Conservation (phyloP, 2,329 filamentous ascomycete species). For the Paramyrothecium roridum region DNA sequence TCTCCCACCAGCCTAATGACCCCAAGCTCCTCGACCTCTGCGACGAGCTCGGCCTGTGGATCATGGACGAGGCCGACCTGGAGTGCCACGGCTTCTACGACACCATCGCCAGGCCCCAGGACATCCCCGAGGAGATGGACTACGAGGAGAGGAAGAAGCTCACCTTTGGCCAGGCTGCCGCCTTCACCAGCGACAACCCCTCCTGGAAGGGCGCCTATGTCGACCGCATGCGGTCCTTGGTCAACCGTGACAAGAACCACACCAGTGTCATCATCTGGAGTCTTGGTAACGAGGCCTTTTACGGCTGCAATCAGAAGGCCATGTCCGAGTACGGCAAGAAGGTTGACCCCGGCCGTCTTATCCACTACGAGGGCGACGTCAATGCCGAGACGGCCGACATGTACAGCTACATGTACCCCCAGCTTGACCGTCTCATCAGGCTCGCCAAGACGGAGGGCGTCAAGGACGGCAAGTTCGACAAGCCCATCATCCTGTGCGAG, state of each 20-base stretch:
- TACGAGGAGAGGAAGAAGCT: slow-evolving; percentile 59
- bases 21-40: slow-evolving; percentile 56
- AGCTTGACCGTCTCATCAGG: slow-evolving; percentile 46
- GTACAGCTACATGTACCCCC: slow-evolving; percentile 66
- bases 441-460: slow-evolving; percentile 41
- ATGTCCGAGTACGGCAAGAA: slow-evolving; percentile 64
- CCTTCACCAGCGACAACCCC: slow-evolving; percentile 59
- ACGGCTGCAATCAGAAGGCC: slow-evolving; percentile 62
- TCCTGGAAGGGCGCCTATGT: slow-evolving; percentile 63
- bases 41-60: slow-evolving; percentile 65
- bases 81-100: slow-evolving; percentile 54
- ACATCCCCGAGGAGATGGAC: slow-evolving; percentile 53
- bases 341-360: slow-evolving; percentile 53
- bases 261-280: slow-evolving; percentile 71
- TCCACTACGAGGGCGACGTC: slow-evolving; percentile 66
- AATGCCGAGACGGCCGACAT: slow-evolving; percentile 60
- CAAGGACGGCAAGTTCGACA: slow-evolving; percentile 41
- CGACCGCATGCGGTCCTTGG: slow-evolving; percentile 61
- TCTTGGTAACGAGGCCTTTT: slow-evolving; percentile 71
- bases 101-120: slow-evolving; percentile 43
- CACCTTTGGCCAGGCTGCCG: slow-evolving; percentile 50
- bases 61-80: slow-evolving; percentile 48
- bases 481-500: slow-evolving; percentile 59
- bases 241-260: slow-evolving; percentile 69
- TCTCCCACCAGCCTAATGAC: slow-evolving; percentile 66